These are phyloP conservation scores for Aureobasidium sp. DNA, from an alignment of 2,329 filamentous ascomycete genomes.

Conservation along the genomic window DNA sequence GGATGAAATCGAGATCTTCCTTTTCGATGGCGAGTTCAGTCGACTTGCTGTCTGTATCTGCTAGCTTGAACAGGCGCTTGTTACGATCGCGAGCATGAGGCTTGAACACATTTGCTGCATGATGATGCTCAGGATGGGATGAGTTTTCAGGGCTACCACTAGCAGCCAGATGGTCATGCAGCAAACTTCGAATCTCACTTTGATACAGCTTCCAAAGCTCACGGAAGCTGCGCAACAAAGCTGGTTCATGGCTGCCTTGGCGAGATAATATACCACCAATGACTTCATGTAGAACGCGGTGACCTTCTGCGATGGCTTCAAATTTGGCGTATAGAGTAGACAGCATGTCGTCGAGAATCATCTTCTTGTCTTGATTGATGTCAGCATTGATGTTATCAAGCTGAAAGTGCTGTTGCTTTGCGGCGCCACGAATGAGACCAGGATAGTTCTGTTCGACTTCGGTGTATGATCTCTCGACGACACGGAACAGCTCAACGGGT, in stretches of 20 bases:
- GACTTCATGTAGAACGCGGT: conserved; percentile 88
- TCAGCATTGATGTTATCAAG: conserved; percentile 27
- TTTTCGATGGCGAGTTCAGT: conserved; percentile 74
- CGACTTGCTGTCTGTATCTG: conserved; percentile 76
- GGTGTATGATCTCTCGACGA: conserved; percentile 90
- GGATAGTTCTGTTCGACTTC: conserved; percentile 91
- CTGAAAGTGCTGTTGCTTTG: conserved; percentile 46
- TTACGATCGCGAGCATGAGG: conserved; percentile 42
- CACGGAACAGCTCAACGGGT: conserved; percentile 85
- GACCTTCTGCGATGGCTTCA: conserved; percentile 91
- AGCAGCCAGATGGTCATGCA: conserved; percentile 94
- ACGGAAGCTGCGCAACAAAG: conserved; percentile 80
- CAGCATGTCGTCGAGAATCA: conserved; percentile 83
- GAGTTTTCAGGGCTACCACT: conserved; percentile 57
- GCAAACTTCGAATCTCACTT: conserved; percentile 87
- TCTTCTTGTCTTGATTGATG: conserved; percentile 54
- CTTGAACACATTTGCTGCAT: conserved; percentile 46
- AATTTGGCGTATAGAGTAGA: conserved; percentile 95
- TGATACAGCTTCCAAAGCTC: conserved; percentile 98
- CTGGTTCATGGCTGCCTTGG: conserved; percentile 57
- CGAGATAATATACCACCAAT: conserved; percentile 78
- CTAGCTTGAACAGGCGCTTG: conserved; percentile 71
- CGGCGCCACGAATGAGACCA: conserved; percentile 55
- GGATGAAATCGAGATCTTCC: conserved; percentile 82
- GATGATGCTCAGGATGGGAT: conserved; percentile 21